Conservation (phyloP, 2,329 filamentous ascomycete species). For the Sporothrix pallida region DNA sequence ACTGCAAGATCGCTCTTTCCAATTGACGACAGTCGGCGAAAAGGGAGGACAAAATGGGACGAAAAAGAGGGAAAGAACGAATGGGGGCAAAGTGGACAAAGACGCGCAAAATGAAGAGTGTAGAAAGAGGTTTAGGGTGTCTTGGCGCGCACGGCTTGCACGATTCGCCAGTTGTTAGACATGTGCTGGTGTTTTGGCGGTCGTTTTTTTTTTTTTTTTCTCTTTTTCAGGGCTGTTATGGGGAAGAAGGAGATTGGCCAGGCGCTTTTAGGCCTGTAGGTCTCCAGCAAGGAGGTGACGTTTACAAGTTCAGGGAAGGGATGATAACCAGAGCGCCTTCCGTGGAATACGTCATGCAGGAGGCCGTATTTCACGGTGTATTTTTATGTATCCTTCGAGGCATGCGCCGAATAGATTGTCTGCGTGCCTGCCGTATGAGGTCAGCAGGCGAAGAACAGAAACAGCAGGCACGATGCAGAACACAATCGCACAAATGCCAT, state of each 20-base stretch:
- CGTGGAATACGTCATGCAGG: constrained; percentile 9
- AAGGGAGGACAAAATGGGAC: neutral
- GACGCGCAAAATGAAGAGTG: constrained; percentile 9
- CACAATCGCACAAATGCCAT: neutral
- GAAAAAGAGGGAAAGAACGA: neutral
- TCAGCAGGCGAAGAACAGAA: neutral
- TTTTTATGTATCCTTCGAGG: neutral
- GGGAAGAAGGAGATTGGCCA: constrained; percentile 12
- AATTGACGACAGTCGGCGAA: neutral
- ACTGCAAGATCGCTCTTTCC: neutral
- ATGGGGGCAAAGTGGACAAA: neutral
- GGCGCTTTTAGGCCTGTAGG: neutral
- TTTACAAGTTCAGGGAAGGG: neutral
- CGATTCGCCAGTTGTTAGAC: neutral
- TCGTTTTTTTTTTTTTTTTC: no score
- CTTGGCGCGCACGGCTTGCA: constrained; percentile 18
- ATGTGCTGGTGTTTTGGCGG: neutral
- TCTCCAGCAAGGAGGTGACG: neutral
- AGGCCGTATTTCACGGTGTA: neutral
- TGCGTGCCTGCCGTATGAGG: constrained; percentile 7
- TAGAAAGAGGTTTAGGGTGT: constrained; percentile 6
- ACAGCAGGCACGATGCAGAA: neutral
- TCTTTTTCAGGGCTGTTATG: neutral
- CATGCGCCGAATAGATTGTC: neutral
- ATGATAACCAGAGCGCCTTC: neutral